Percentiles rank a stretch among this genome's conserved stretches.
Conservation (phyloP, 352 stramenopile genomes). For the Phytopythium chamaehyphon region DNA sequence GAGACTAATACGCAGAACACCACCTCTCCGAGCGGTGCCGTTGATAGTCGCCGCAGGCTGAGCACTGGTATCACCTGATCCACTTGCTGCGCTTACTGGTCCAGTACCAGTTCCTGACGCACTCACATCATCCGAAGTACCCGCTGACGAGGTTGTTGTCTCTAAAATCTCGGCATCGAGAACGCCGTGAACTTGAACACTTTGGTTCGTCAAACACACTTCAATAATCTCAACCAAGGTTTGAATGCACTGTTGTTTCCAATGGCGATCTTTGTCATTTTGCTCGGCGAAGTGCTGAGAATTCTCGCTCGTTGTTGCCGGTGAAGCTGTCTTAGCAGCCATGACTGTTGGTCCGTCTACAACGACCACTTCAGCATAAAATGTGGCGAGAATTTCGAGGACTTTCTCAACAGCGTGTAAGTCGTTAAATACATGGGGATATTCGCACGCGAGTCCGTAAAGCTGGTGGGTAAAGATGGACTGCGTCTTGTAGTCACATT, state of each 20-base stretch:
- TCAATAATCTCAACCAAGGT: conserved; percentile 74
- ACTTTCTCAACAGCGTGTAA: conserved; percentile 54
- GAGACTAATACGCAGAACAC: conserved; percentile 71
- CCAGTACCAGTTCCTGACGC: conserved; percentile 2
- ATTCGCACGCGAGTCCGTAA: conserved; percentile 62
- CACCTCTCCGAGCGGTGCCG: conserved; percentile 33
- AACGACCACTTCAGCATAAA: conserved; percentile 26
- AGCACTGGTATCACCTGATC: neutral
- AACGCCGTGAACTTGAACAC: conserved; percentile 58
- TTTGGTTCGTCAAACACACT: conserved; percentile 75
- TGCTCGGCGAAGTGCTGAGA: conserved; percentile 36
- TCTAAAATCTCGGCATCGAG: conserved; percentile 68
- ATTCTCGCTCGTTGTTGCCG: conserved; percentile 18
- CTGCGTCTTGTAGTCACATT: conserved; percentile 65
- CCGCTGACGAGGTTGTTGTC: conserved; percentile 29
- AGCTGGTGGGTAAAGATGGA: conserved; percentile 82
- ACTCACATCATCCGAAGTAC: neutral
- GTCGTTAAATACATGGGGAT: conserved; percentile 64
- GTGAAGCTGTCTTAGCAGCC: neutral
- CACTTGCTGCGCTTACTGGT: conserved; percentile 6
- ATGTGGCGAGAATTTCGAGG: conserved; percentile 54
- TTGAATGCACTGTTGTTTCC: conserved; percentile 73
- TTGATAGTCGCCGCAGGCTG: conserved; percentile 2
- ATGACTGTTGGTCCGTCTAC: neutral
- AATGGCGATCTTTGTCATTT: conserved; percentile 58